phyloP scores from a whole-genome alignment of 129 eudicot genomes.

The Pittosporum tobira region DNA sequence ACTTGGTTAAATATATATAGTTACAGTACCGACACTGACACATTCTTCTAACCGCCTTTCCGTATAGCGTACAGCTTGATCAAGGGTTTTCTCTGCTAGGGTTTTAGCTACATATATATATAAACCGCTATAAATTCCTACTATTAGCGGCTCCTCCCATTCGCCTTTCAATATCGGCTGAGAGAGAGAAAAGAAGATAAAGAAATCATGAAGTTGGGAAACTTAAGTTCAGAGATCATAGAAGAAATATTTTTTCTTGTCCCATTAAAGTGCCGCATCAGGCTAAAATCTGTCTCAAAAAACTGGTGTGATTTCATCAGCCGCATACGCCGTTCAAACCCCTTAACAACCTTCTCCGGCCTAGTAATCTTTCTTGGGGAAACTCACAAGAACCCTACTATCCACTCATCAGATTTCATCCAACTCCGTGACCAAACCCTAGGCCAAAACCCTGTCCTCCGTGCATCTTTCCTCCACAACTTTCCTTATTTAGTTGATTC shows the following conservation, averaged over 20 bases:
- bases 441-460: neutral
- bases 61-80: too few species aligned
- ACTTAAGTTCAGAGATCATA: neutral
- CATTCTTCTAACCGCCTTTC: too few species aligned
- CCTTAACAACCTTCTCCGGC: conserved; percentile 10
- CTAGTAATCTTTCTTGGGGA: conserved; percentile 6
- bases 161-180: too few species aligned
- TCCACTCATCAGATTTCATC: neutral
- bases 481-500: conserved; percentile 15
- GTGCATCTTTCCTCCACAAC: neutral
- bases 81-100: too few species aligned
- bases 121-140: too few species aligned
- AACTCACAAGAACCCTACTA: neutral
- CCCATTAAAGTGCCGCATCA: conserved; percentile 6
- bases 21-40: too few species aligned
- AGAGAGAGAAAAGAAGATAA: neutral
- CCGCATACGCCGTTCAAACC: neutral
- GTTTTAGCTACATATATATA: too few species aligned
- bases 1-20: too few species aligned
- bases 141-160: too few species aligned
- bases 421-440: conserved; percentile 4
- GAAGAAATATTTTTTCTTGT: conserved; percentile 5
- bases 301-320: conserved; percentile 2
- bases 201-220: neutral
- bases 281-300: conserved; percentile 7